Evolutionary conservation across 2,329 filamentous ascomycete genomes (phyloP), one percentile per base, ranked within the genome.

Genomic region (Cladosporium sp.): DNA sequence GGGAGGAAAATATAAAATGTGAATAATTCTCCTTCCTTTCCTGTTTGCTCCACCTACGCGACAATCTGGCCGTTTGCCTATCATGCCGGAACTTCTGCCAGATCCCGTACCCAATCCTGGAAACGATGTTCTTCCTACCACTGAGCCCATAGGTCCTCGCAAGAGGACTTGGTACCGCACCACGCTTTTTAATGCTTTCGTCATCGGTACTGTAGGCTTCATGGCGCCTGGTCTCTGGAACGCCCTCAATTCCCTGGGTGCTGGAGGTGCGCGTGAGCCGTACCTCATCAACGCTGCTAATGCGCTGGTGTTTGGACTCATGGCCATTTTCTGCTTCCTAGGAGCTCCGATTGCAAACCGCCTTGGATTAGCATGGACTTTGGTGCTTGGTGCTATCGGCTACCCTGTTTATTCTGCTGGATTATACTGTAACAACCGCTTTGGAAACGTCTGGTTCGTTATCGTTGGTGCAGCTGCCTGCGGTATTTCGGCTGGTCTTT

Each of bases 161-260:
- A 27, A 27, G 22, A 27, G 22, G 22, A 62, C 50, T 46, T 79
- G 77, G 76, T 76, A 78, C 55, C 73, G 69, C 43, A 70, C 69
- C 2, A 77, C 75, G 0, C 67, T 79, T 2, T 78, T 78, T 67
- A 77, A 79, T 58, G 75, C 75, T 39, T 73, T 72, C 40, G 66
- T 79, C 15, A 77, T 78, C 38, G 77, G 77, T 12, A 68, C 66
- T 12, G 76, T 78, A 0, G 77, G 74, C 1, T 78, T 78, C 55
- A 64, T 76, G 22, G 72, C 72, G 0, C 73, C 74, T 0, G 73
- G 74, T 0, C 59, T 80, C 3, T 80, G 77, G 77, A 78, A 78
- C 59, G 77, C 77, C 1, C 77, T 79, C 72, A 78, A 76, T 53
- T 67, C 69, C 1, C 63, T 77, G 5, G 76, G 77, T 13, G 77